Conservation (phyloP, 306 rosid species). For the Dalbergia cultrata region DNA sequence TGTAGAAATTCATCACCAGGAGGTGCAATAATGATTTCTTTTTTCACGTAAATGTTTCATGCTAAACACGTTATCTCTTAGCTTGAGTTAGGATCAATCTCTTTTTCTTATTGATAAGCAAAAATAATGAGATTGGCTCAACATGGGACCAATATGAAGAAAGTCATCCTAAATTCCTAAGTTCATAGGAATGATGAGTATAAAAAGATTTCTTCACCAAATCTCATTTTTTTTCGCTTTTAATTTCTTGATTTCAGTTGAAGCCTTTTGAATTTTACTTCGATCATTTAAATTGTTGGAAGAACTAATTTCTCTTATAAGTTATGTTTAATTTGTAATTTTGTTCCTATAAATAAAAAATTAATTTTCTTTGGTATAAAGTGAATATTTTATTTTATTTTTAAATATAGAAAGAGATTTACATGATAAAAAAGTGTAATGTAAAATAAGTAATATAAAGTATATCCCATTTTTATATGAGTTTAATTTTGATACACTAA, state of each 20-base stretch:
- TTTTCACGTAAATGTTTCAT: not conserved
- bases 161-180: not conserved
- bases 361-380: not conserved
- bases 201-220: not conserved
- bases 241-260: not conserved
- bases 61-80: conserved; percentile 12
- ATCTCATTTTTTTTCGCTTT: not conserved
- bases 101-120: not conserved
- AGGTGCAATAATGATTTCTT: not conserved
- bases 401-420: too few relatives aligned
- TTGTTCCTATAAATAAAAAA: not conserved
- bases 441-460: too few relatives aligned
- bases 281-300: not conserved
- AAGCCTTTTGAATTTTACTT: not conserved
- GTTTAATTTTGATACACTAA: too few relatives aligned
- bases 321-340: too few relatives aligned
- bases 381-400: too few relatives aligned
- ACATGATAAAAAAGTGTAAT: too few relatives aligned
- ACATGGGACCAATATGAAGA: not conserved
- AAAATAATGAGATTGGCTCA: not conserved
- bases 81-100: not conserved
- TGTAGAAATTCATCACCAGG: not conserved
- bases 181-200: not conserved
- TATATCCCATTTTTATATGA: too few relatives aligned
- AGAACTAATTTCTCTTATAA: not conserved